Evolutionary conservation across 225 moss, liverwort and hornwort genomes (phyloP).

Genomic region (Ulota crispa): DNA sequence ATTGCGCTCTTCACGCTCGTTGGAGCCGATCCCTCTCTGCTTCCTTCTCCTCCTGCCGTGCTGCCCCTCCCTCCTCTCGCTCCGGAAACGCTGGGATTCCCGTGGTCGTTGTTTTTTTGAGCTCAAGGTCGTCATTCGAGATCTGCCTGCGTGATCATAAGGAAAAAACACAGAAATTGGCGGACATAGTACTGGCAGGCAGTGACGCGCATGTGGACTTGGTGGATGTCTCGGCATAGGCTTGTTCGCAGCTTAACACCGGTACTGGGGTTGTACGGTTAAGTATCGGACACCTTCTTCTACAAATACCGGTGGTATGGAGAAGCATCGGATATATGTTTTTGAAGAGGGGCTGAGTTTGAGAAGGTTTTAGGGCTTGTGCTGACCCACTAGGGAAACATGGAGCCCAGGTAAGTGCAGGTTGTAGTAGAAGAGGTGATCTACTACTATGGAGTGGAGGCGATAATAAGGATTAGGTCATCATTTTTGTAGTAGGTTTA

Average conservation of each 20-base stretch:
- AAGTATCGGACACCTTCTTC: slow-evolving; percentile 22
- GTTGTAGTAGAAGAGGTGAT: not conserved
- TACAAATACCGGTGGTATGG: slow-evolving; percentile 13
- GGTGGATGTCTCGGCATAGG: not conserved
- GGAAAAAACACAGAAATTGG: not conserved
- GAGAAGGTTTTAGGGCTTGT: slow-evolving; percentile 4
- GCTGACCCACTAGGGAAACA: not conserved
- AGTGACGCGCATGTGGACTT: not conserved
- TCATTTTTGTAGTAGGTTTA: slow-evolving; percentile 38
- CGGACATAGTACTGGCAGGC: not conserved
- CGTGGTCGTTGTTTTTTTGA: slow-evolving; percentile 43
- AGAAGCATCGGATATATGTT: not conserved
- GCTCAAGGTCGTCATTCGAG: not conserved
- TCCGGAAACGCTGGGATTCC: slow-evolving; percentile 34
- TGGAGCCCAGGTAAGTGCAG: not conserved
- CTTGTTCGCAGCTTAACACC: not conserved
- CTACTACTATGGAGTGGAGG: not conserved
- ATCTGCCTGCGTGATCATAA: not conserved
- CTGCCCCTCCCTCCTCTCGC: slow-evolving; percentile 42
- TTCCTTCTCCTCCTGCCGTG: slow-evolving; percentile 27
- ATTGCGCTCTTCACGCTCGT: slow-evolving; percentile 51
- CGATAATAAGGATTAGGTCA: not conserved
- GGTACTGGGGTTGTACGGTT: not conserved
- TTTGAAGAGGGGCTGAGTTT: not conserved
- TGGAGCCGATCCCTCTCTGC: slow-evolving; percentile 23